A percentile compares a stretch with the other conserved stretches of the same genome.
Conservation (phyloP, 129 eudicot genomes). For the Flaveria linearis region DNA sequence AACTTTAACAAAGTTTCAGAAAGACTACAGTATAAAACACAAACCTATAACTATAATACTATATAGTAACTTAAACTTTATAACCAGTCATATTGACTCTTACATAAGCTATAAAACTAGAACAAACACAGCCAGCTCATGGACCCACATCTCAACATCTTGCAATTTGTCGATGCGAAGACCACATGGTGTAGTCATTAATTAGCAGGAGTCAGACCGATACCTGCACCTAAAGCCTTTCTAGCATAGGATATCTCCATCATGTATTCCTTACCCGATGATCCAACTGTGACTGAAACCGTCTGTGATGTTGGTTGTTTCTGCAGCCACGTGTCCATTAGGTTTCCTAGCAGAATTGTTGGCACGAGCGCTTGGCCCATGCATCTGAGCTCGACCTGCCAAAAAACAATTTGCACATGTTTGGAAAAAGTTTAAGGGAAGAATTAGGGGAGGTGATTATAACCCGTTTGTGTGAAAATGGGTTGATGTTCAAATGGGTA, state of each 20-base stretch:
- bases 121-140: constrained; percentile 10
- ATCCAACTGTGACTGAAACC: constrained; percentile 55
- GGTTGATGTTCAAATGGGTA: neutral
- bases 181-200: constrained; percentile 18
- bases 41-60: constrained; percentile 22
- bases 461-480: neutral
- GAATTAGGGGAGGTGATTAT: neutral
- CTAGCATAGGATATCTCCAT: constrained; percentile 77
- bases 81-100: constrained; percentile 16
- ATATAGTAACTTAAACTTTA: constrained; percentile 26
- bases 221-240: constrained; percentile 23
- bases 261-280: constrained; percentile 87
- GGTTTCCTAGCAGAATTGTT: constrained; percentile 49
- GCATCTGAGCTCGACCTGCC: constrained; percentile 71
- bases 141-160: constrained; percentile 1
- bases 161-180: neutral
- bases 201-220: neutral
- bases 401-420: neutral
- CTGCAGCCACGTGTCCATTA: constrained; percentile 78
- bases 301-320: constrained; percentile 50
- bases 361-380: constrained; percentile 72
- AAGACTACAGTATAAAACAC: constrained; percentile 10
- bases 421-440: neutral
- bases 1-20: constrained; percentile 19
- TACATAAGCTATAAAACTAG: constrained; percentile 34